Conservation (phyloP, 2,329 filamentous ascomycete species). For the Fusarium hainanense region DNA sequence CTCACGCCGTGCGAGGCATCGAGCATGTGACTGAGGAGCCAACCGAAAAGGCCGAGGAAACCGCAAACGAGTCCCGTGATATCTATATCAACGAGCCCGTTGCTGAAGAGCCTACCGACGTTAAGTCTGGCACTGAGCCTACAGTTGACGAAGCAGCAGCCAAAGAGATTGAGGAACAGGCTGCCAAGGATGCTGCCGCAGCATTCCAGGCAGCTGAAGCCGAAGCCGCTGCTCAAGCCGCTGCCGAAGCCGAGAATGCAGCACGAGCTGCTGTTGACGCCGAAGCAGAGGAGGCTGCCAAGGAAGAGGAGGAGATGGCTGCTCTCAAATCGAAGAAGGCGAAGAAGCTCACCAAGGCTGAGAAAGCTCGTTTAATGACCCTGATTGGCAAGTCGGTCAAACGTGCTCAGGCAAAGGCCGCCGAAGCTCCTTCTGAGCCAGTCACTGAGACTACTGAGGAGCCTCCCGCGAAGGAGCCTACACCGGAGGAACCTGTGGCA, state of each 20-base stretch:
- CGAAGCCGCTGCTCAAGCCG: background rate
- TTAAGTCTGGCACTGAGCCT: background rate
- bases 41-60: background rate
- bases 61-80: background rate
- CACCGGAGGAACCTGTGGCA: background rate
- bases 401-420: background rate
- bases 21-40: background rate
- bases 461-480: background rate
- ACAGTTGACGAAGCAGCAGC: background rate
- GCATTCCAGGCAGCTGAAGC: background rate
- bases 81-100: background rate
- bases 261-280: background rate
- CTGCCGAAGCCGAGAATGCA: background rate
- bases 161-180: background rate
- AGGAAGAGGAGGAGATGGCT: conserved; percentile 3
- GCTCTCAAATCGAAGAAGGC: conserved; percentile 1
- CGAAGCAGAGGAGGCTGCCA: background rate
- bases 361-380: background rate
- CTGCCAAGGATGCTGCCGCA: background rate
- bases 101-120: conserved; percentile 3
- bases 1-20: background rate
- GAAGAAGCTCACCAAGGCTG: conserved; percentile 1
- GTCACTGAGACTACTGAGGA: background rate
- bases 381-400: background rate
- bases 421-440: background rate